Evolutionary conservation across 805 yeast species (phyloP).

Genomic region (Blastobotrys terrestris): DNA sequence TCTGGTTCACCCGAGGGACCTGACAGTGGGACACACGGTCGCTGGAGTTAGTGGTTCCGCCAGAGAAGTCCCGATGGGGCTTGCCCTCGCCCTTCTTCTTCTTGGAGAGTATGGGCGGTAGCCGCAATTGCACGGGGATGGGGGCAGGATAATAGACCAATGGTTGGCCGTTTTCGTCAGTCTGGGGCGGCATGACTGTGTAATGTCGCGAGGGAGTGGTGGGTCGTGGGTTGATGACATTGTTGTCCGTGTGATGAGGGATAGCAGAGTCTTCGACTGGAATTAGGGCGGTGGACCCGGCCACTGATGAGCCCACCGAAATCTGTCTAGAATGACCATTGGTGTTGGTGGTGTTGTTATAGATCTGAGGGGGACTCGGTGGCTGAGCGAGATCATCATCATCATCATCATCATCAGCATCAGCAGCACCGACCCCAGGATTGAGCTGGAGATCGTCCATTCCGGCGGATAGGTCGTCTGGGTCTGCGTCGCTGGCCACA

Average conservation of each 20-base stretch:
- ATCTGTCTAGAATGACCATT: not conserved
- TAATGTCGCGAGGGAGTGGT: not conserved
- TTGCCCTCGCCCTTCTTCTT: constrained; percentile 8
- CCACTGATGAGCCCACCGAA: not conserved
- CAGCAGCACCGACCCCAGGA: not conserved
- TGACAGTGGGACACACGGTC: not conserved
- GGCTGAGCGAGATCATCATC: not conserved
- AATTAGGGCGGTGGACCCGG: not conserved
- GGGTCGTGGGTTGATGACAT: not conserved
- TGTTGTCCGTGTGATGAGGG: not conserved
- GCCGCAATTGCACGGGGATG: constrained; percentile 28
- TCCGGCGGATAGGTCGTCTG: not conserved
- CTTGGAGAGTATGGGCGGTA: constrained; percentile 30
- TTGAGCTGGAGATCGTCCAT: not conserved
- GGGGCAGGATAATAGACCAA: constrained; percentile 31
- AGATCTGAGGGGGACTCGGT: not conserved
- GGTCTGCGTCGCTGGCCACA: not conserved
- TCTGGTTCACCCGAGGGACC: constrained; percentile 11
- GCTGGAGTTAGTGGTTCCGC: not conserved
- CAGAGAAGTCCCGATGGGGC: not conserved
- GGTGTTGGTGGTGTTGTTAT: not conserved
- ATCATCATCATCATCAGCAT: not conserved
- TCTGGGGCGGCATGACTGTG: not conserved
- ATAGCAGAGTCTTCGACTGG: not conserved
- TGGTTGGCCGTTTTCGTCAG: constrained; percentile 5